These are phyloP conservation scores for Blastobotrys attinorum DNA, from an alignment of 805 yeast genomes.

Conservation along the genomic window DNA sequence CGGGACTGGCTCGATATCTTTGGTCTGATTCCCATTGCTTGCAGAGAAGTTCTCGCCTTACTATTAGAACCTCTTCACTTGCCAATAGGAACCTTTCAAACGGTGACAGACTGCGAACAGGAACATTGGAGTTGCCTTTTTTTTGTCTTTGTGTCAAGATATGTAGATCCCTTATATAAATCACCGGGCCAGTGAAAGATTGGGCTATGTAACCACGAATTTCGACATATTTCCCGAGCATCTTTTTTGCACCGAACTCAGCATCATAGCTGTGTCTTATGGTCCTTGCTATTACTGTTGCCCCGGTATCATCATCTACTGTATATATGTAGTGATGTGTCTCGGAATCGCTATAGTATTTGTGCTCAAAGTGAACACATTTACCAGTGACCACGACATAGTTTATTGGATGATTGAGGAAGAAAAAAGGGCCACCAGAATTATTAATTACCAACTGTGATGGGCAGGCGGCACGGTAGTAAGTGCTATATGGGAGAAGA, in stretches of 20 bases:
- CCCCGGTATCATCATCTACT: constrained; percentile 8
- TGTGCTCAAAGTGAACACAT: constrained; percentile 8
- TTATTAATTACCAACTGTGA: constrained; percentile 1
- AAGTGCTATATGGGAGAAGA: constrained; percentile 3
- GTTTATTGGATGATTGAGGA: constrained; percentile 18
- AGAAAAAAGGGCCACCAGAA: constrained; percentile 14
- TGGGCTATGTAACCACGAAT: constrained; percentile 1
- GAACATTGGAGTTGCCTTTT: background rate
- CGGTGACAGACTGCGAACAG: too few species aligned
- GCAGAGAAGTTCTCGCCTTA: constrained; percentile 5
- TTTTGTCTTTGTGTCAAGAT: background rate
- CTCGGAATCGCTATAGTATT: background rate
- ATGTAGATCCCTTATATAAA: background rate
- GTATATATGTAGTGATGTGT: background rate
- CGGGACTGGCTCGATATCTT: background rate
- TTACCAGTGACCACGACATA: constrained; percentile 12
- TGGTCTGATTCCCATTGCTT: background rate
- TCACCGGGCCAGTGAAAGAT: background rate
- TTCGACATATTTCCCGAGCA: background rate
- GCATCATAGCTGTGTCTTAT: too few species aligned
- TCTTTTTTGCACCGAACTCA: background rate
- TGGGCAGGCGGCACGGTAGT: constrained; percentile 3
- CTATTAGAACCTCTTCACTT: background rate
- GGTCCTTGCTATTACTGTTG: background rate
- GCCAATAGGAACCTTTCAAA: background rate